Conservation (phyloP, 352 stramenopile species). For the Peronospora destructor region DNA sequence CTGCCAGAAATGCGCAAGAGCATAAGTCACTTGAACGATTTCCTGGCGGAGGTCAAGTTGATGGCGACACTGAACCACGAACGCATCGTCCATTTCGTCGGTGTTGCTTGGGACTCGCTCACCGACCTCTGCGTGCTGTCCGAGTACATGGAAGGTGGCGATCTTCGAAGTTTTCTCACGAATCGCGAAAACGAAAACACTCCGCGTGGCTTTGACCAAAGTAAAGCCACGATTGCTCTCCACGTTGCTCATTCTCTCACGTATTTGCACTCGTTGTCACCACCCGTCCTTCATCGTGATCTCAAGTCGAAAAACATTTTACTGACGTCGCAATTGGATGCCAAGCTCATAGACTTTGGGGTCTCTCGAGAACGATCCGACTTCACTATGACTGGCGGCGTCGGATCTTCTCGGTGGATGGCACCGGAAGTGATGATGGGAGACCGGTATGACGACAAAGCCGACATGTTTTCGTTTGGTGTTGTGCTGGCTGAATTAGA, state of each 20-base stretch:
- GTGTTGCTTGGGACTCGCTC: slow-evolving; percentile 45
- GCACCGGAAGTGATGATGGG: slow-evolving; percentile 42
- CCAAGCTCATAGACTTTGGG: slow-evolving; percentile 34
- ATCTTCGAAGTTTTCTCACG: slow-evolving; percentile 31
- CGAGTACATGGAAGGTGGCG: slow-evolving; percentile 44
- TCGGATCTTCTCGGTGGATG: slow-evolving; percentile 40
- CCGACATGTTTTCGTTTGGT: slow-evolving; percentile 44
- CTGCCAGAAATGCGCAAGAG: slow-evolving; percentile 32
- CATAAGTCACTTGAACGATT: slow-evolving; percentile 29
- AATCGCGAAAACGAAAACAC: slow-evolving; percentile 26
- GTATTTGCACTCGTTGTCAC: slow-evolving; percentile 37
- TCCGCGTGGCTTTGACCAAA: slow-evolving; percentile 20
- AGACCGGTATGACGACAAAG: slow-evolving; percentile 37
- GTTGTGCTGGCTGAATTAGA: slow-evolving; percentile 38
- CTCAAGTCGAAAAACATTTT: slow-evolving; percentile 36
- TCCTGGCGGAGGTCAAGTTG: slow-evolving; percentile 29
- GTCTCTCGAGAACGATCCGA: slow-evolving; percentile 32
- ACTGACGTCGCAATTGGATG: slow-evolving; percentile 21
- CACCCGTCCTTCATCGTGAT: slow-evolving; percentile 25
- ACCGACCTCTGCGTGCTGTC: slow-evolving; percentile 35
- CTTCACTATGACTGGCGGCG: slow-evolving; percentile 31
- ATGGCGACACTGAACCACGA: slow-evolving; percentile 36
- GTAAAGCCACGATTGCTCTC: slow-evolving; percentile 28
- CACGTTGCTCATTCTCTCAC: slow-evolving; percentile 31
- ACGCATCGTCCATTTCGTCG: slow-evolving; percentile 39